These are phyloP conservation scores for Lolium multiflorum DNA, from an alignment of 176 grass and related monocot species.

Conservation along the genomic window DNA sequence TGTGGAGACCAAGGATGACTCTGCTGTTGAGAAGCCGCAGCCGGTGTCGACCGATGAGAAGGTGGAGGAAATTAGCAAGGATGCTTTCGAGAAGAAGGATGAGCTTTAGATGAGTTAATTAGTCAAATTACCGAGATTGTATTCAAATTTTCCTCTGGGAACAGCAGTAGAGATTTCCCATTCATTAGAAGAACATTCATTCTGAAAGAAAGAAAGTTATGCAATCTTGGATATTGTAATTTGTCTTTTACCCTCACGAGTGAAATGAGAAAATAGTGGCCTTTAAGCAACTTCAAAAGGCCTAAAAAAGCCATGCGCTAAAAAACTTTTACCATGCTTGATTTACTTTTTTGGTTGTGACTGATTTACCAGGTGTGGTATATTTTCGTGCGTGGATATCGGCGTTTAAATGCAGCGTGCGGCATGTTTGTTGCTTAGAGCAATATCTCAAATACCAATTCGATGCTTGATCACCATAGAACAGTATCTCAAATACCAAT, in stretches of 20 bases:
- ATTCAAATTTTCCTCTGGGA: background rate
- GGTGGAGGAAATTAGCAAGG: conserved; percentile 33
- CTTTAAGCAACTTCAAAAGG: too few species aligned
- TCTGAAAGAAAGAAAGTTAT: background rate
- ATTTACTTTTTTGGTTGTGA: too few species aligned
- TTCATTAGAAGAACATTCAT: background rate
- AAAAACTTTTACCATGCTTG: too few species aligned
- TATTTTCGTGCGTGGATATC: too few species aligned
- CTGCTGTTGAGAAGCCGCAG: background rate
- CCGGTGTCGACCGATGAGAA: conserved; percentile 13
- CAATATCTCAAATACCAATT: too few species aligned
- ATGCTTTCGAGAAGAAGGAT: conserved; percentile 42
- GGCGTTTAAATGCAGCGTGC: too few species aligned
- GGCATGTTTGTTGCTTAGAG: too few species aligned
- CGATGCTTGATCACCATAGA: too few species aligned
- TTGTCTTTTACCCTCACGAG: background rate
- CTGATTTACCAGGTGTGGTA: too few species aligned
- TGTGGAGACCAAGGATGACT: conserved; percentile 23
- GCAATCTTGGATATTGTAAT: background rate
- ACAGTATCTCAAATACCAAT: too few species aligned
- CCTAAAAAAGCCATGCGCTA: too few species aligned
- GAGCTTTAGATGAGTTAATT: conserved; percentile 56
- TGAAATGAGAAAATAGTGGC: background rate
- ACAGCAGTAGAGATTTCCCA: background rate
- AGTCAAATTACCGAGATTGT: background rate